Evolutionary conservation across 2,329 filamentous ascomycete species (phyloP).

Genomic region (Hymenoscyphus fructigenus): DNA sequence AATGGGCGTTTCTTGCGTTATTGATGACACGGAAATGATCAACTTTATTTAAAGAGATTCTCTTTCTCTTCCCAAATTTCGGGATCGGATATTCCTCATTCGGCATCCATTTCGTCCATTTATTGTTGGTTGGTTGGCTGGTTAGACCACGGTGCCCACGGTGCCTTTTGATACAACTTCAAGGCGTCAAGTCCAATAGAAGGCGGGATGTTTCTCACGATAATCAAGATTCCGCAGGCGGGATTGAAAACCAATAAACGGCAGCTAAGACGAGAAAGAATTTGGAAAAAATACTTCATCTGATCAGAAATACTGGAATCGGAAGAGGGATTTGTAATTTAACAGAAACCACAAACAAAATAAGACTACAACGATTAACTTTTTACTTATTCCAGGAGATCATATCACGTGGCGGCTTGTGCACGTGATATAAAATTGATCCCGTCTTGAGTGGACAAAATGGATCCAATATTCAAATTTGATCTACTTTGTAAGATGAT

Average conservation of each 20-base stretch:
- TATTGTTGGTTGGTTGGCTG: background rate
- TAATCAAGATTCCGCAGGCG: background rate
- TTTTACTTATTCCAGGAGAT: background rate
- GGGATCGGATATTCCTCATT: background rate
- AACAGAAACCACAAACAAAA: too few relatives aligned
- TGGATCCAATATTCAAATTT: too few relatives aligned
- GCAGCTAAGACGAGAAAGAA: too few relatives aligned
- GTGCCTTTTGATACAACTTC: too few relatives aligned
- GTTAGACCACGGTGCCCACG: background rate
- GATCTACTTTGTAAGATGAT: background rate
- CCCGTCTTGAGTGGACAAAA: too few relatives aligned
- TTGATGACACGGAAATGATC: background rate
- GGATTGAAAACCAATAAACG: too few relatives aligned
- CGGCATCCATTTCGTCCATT: background rate
- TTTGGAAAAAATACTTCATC: too few relatives aligned
- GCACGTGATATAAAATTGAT: background rate
- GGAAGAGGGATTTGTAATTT: too few relatives aligned
- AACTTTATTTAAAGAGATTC: background rate
- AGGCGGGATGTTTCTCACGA: background rate
- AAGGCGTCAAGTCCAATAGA: background rate
- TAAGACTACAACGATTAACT: background rate
- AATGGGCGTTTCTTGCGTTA: background rate
- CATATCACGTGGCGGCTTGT: background rate
- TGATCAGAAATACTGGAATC: too few relatives aligned
- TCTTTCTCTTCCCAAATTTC: background rate